Evolutionary conservation across 352 stramenopile genomes (phyloP).

Genomic region (Globisporangium lucens): DNA sequence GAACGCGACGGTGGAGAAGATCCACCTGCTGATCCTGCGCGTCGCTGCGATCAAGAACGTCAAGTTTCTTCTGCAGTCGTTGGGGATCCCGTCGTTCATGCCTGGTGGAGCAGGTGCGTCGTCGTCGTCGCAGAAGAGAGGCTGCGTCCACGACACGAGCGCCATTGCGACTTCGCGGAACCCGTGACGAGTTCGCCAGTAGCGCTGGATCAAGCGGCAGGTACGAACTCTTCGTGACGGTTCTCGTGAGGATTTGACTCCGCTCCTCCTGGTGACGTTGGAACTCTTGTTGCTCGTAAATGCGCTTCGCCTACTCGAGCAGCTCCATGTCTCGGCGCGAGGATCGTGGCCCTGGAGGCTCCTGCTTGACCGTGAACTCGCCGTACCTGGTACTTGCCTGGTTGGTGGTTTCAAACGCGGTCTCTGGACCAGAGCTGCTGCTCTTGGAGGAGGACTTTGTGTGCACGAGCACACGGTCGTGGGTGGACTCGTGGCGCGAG

Average conservation of each 20-base stretch:
- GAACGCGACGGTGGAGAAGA: constrained; percentile 32
- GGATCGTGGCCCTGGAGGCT: constrained; percentile 32
- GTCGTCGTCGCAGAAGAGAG: constrained; percentile 14
- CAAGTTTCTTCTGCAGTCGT: constrained; percentile 29
- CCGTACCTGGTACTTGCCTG: constrained; percentile 52
- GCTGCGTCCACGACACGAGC: constrained; percentile 42
- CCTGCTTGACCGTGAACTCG: constrained; percentile 32
- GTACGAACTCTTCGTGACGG: constrained; percentile 37
- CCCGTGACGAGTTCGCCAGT: constrained; percentile 27
- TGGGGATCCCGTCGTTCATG: constrained; percentile 17
- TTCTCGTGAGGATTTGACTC: constrained; percentile 19
- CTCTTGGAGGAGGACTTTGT: constrained; percentile 6
- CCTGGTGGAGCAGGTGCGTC: neutral
- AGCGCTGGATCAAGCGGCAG: constrained; percentile 31
- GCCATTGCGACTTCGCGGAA: constrained; percentile 57
- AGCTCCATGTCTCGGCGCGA: constrained; percentile 45
- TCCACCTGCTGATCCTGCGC: constrained; percentile 49
- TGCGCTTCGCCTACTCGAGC: constrained; percentile 33
- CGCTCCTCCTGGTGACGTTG: constrained; percentile 28
- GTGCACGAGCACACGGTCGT: constrained; percentile 52
- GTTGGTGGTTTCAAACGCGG: constrained; percentile 51
- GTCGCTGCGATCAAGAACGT: constrained; percentile 51
- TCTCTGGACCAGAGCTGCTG: constrained; percentile 1
- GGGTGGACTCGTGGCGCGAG: constrained; percentile 40
- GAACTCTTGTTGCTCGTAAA: constrained; percentile 32